phyloP scores from a whole-genome alignment of 331 rosid species.

The Rhamnella rubrinervis region DNA sequence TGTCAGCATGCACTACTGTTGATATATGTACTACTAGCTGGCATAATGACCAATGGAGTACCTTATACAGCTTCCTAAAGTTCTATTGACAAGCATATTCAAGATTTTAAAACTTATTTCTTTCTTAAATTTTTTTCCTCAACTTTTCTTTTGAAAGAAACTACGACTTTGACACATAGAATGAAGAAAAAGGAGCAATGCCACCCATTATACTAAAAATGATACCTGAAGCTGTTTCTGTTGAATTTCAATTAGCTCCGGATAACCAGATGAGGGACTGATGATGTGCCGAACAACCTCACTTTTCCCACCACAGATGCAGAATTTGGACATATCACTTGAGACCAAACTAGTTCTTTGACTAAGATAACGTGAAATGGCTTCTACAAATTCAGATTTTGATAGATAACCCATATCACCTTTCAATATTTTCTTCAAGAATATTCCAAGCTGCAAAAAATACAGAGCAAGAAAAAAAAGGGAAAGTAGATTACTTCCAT shows the following conservation, averaged over 20 bases:
- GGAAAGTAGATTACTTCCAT: neutral
- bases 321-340: conserved; percentile 74
- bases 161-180: too few relatives aligned
- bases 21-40: too few relatives aligned
- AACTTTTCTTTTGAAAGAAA: too few relatives aligned
- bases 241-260: conserved; percentile 51
- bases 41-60: too few relatives aligned
- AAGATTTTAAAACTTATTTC: too few relatives aligned
- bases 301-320: conserved; percentile 75
- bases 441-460: conserved; percentile 70
- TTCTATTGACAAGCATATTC: too few relatives aligned
- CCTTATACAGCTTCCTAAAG: too few relatives aligned
- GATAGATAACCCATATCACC: conserved; percentile 61
- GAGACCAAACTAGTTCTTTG: conserved; percentile 72
- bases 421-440: conserved; percentile 83
- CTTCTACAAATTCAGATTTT: conserved; percentile 70
- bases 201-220: neutral
- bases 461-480: neutral
- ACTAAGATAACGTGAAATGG: conserved; percentile 63
- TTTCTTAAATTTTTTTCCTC: too few relatives aligned
- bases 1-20: too few relatives aligned
- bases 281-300: conserved; percentile 34
- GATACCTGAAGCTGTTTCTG: conserved; percentile 78
- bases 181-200: neutral
- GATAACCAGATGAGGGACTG: conserved; percentile 42